Base-by-base conservation (phyloP, 352 stramenopile species). In the Saprolegnia diclina region DNA sequence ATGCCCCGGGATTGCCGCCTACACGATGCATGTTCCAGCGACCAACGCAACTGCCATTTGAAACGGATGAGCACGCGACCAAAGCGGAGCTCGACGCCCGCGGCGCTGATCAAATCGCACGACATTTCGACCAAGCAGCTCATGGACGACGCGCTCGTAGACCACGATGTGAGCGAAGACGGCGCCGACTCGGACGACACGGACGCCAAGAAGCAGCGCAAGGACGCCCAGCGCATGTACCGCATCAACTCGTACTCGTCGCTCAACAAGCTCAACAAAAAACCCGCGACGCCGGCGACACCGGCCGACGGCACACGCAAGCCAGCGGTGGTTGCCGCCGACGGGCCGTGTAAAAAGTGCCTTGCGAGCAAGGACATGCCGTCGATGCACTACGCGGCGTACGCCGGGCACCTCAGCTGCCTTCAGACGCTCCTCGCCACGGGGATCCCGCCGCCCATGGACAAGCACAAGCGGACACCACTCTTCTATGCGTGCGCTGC, bases 41-140 rank as follows among this genome's bases (percentile, higher is more conserved):
- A n/a, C n/a, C n/a, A n/a, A n/a, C n/a, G 29, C 29, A 35, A 35
- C 29, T 35, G 29, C 29, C 29, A 35, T 35, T 35, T 48, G 42
- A 48, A 48, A 48, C 42, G 42, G 42, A 59, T 59, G 52, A 59
- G 52, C n/a, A 7, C 52, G 35, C 24, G 52, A 7, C 52, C 52
- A 11, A 59, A 59, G 19, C 52, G 52, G 24, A 9, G 13, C 13
- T 54, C 46, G 29, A 26, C 37, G 21, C 56, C 56, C 9, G 48
- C 38, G 16, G 63, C 44, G 18, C n/a, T 59, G 14, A 19, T 62
- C 16, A 68, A 68, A 26, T 87, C 78, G 56, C 76, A 89, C 63
- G 81, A 89, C 48, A 89, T 89, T 45, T 87, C 81, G 32, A 89
- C 79, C 18, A 80, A 89, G 71, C 81, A 89, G 63, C 74, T 89